Evolutionary conservation across 2,329 filamentous ascomycete species (phyloP).

Genomic region (Diaporthe destruens): DNA sequence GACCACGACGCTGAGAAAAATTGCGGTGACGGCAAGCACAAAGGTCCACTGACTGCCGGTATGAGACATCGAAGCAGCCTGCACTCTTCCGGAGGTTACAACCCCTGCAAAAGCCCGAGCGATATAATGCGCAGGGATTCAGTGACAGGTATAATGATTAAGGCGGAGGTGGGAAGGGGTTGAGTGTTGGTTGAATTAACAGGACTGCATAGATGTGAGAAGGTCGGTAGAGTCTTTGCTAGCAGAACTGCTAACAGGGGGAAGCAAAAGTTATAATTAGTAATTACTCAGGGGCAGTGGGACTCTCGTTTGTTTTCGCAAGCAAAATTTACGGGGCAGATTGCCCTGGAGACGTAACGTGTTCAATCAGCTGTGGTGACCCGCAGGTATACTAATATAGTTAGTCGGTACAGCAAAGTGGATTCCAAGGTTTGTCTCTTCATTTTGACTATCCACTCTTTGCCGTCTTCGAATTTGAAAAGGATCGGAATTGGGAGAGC

Average conservation of each 20-base stretch:
- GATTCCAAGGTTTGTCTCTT: too few relatives aligned
- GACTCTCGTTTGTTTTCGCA: not conserved
- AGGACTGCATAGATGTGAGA: slow-evolving; percentile 2
- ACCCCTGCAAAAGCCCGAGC: not conserved
- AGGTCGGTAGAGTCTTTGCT: slow-evolving; percentile 6
- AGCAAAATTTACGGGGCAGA: slow-evolving; percentile 15
- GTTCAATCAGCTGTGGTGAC: not conserved
- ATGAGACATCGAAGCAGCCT: slow-evolving; percentile 23
- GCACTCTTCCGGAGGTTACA: not conserved
- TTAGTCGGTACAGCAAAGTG: not conserved
- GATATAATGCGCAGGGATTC: not conserved
- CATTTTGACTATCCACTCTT: too few relatives aligned
- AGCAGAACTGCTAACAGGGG: slow-evolving; percentile 7
- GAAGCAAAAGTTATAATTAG: slow-evolving; percentile 19
- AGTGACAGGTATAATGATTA: not conserved
- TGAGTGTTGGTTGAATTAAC: not conserved
- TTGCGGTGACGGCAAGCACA: slow-evolving; percentile 69
- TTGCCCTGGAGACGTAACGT: slow-evolving; percentile 14
- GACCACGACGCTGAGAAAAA: slow-evolving; percentile 67
- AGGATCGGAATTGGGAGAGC: not conserved
- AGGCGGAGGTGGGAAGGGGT: not conserved
- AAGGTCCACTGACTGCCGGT: slow-evolving; percentile 66
- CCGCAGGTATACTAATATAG: not conserved
- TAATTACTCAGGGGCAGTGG: slow-evolving; percentile 28
- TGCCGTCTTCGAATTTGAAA: not conserved